These are phyloP conservation scores for Mallotus japonicus DNA, from an alignment of 441 rosid species.

Conservation along the genomic window DNA sequence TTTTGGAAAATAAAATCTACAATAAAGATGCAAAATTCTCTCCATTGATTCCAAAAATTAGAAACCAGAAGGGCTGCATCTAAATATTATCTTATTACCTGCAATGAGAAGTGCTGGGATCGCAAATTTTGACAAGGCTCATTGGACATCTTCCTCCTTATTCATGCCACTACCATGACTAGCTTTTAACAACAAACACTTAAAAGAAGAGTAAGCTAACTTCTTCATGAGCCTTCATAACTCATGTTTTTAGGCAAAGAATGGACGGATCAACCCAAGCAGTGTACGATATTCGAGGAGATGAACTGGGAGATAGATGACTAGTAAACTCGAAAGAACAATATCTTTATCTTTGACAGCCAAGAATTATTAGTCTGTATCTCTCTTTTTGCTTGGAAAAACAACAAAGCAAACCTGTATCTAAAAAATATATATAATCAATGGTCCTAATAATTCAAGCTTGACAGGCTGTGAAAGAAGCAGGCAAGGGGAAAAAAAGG, in stretches of 20 bases:
- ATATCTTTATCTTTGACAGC: conserved; percentile 20
- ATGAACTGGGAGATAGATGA: conserved; percentile 6
- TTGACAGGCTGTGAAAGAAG: conserved; percentile 58
- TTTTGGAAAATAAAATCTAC: too few species aligned
- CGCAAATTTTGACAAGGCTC: conserved; percentile 28
- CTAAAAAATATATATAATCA: conserved; percentile 26
- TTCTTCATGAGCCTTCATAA: conserved; percentile 12
- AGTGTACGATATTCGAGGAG: neutral
- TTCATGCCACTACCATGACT: conserved; percentile 22
- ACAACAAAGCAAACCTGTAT: conserved; percentile 38
- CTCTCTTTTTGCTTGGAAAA: conserved; percentile 30
- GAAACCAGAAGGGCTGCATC: neutral
- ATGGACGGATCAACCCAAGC: conserved; percentile 34
- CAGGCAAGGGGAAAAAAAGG: conserved; percentile 25
- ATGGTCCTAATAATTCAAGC: conserved; percentile 43
- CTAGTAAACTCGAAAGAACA: neutral
- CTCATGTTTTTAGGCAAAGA: neutral
- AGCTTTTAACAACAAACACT: neutral
- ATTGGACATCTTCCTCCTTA: conserved; percentile 32
- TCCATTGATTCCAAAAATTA: neutral
- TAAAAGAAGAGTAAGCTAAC: conserved; percentile 4
- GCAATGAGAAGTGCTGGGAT: conserved; percentile 27
- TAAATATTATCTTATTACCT: conserved; percentile 27
- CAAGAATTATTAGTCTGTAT: conserved; percentile 18
- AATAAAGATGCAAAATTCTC: neutral